Conservation (phyloP, 805 yeast species). For the Isabelozyma pseudorhagii region DNA sequence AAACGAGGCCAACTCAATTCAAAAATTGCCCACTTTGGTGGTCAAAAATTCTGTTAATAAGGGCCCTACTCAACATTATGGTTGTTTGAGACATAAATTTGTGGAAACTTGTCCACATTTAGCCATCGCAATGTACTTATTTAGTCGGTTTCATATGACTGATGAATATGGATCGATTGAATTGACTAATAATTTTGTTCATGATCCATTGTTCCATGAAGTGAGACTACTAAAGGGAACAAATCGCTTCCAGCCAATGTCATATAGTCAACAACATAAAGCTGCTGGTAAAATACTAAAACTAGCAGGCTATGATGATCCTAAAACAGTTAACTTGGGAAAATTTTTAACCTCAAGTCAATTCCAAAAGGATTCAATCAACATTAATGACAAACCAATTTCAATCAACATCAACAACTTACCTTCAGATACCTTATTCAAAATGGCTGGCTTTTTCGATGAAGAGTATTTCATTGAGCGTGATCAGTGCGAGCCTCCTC, state of each 20-base stretch:
- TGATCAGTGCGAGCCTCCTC: constrained; percentile 21
- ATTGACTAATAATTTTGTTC: constrained; percentile 2
- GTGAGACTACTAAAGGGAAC: constrained; percentile 22
- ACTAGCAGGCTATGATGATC: constrained; percentile 12
- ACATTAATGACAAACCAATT: constrained; percentile 7
- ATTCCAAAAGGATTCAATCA: not conserved
- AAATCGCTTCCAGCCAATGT: constrained; percentile 17
- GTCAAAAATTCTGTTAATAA: not conserved
- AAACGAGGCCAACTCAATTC: not conserved
- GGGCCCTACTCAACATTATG: constrained; percentile 8
- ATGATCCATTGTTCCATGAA: constrained; percentile 10
- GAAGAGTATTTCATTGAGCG: constrained; percentile 16
- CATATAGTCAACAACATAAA: constrained; percentile 25
- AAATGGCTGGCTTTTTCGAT: constrained; percentile 20
- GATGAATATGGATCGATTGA: constrained; percentile 21
- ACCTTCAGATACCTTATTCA: constrained; percentile 10
- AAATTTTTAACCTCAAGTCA: constrained; percentile 15
- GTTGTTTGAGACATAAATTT: constrained; percentile 18
- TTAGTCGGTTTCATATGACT: constrained; percentile 24
- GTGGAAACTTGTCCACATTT: constrained; percentile 26
- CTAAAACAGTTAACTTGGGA: constrained; percentile 15
- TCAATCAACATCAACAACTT: constrained; percentile 7
- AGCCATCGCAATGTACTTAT: constrained; percentile 24
- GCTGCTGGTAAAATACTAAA: constrained; percentile 17
- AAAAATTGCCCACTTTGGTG: not conserved